Evolutionary conservation across 306 rosid species (phyloP), one percentile per base, ranked within the genome.

Genomic region (Coriaria nepalensis): DNA sequence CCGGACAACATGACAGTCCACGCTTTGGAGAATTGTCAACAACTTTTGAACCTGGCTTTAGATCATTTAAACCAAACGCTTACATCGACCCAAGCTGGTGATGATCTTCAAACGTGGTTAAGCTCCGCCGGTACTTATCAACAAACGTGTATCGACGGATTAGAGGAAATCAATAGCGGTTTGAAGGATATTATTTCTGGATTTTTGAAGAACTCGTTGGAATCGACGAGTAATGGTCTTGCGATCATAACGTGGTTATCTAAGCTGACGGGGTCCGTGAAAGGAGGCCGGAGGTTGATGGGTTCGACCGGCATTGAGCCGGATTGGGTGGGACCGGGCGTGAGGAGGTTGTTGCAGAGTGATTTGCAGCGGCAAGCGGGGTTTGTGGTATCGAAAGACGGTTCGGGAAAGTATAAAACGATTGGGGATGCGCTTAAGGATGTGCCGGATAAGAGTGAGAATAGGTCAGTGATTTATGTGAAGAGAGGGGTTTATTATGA

Each of bases 71-170:
- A 75, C 29, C 46, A 8, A 13, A 57, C 92, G 0, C 12, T 82
- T 1, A 66, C 94, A 0, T 20, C 80, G 40, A 9, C 52, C 54
- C 57, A 73, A 0, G 73, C 55, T 33, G 43, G 66, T 51, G 87
- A 79, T 13, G 92, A 82, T 65, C 78, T 82, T 8, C 13, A 58
- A 53, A 87, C 96, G 8, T 80, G 94, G 96, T 47, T 82, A 37
- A 82, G 84, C 60, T 68, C 87, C 37, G 81, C 94, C 49, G 87
- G 81, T 33, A 82, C 96, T 14, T 75, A 60, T 57, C 81, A 68
- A 38, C 73, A 87, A 11, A 82, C 92, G 3, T 87, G 94, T 68
- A 69, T 68, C n/a, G 96, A 87, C 5, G 84, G 70, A 13, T 36
- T 87, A 10, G 68, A 64, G 10, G 74, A 73, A 4, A 60, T 50